Conservation (phyloP, 2,329 filamentous ascomycete genomes). For the Botrytis hyacinthi region DNA sequence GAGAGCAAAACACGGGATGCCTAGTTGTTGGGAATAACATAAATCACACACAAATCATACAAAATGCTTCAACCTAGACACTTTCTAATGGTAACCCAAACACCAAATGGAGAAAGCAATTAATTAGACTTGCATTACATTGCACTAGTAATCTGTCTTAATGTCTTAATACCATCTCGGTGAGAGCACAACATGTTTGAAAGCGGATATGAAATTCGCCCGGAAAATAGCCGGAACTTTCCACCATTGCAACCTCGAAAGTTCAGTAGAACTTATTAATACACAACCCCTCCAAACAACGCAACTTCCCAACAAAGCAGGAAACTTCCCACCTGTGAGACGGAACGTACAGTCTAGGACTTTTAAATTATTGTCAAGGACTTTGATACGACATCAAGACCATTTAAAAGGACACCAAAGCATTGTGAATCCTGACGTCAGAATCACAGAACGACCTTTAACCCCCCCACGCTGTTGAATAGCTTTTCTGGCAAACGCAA, state of each 20-base stretch:
- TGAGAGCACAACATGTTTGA: not conserved
- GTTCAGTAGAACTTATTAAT: not conserved
- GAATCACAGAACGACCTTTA: slow-evolving; percentile 5
- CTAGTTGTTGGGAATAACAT: not conserved
- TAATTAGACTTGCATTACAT: not conserved
- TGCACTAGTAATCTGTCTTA: slow-evolving; percentile 4
- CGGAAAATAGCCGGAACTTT: slow-evolving; percentile 14
- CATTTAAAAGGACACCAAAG: not conserved
- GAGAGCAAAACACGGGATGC: not conserved
- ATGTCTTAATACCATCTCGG: not conserved
- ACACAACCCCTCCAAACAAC: slow-evolving; percentile 19
- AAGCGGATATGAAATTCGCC: not conserved
- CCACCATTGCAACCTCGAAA: slow-evolving; percentile 16
- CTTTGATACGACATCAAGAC: not conserved
- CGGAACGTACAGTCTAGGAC: not conserved
- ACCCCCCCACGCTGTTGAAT: slow-evolving; percentile 12
- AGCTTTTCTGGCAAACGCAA: slow-evolving; percentile 13
- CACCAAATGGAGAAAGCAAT: not conserved
- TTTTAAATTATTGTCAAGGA: not conserved
- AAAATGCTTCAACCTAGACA: not conserved
- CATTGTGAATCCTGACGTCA: not conserved
- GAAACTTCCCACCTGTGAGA: not conserved
- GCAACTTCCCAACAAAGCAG: slow-evolving; percentile 6
- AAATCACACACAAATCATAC: not conserved
- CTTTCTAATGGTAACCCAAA: not conserved